A percentile compares a stretch with the other conserved stretches of the same genome.
Evolutionary conservation across 2,329 filamentous ascomycete genomes (phyloP).

Genomic region (Coniochaeta sp.): DNA sequence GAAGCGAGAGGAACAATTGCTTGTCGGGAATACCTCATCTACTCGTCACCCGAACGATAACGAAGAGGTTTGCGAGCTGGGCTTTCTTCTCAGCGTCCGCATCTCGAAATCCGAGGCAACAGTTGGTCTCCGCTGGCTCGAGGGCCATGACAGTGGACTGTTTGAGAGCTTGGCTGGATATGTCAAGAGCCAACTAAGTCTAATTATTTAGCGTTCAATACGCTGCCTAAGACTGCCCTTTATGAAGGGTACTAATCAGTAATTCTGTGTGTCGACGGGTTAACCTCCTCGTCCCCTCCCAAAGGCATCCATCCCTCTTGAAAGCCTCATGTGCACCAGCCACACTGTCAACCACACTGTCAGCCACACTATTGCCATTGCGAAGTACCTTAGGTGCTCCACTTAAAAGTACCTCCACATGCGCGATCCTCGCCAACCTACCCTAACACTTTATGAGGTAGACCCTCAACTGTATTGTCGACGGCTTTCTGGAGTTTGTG

Average conservation of each 20-base stretch:
- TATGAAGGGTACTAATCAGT: too few species aligned
- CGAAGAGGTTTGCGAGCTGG: conserved; percentile 38
- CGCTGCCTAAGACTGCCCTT: too few species aligned
- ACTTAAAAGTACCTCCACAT: too few species aligned
- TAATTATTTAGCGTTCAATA: neutral
- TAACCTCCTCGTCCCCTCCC: too few species aligned
- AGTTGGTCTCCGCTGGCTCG: conserved; percentile 61
- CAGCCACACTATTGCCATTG: neutral
- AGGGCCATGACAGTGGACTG: conserved; percentile 63
- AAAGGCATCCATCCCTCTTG: too few species aligned
- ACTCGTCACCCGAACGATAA: neutral
- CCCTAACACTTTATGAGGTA: too few species aligned
- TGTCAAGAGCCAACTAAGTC: conserved; percentile 48
- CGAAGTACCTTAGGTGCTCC: too few species aligned
- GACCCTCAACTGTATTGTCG: too few species aligned
- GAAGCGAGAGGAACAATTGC: conserved; percentile 21
- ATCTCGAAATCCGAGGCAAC: conserved; percentile 31
- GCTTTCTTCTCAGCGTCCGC: conserved; percentile 48
- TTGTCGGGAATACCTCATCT: conserved; percentile 21
- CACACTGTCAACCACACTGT: too few species aligned
- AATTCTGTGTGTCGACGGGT: too few species aligned
- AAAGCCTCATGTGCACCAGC: too few species aligned
- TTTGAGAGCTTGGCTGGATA: conserved; percentile 89
- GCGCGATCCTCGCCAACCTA: too few species aligned
- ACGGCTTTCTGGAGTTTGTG: neutral